Base-by-base conservation (phyloP, 164 flowering plant species). In the Liriodendron chinense region DNA sequence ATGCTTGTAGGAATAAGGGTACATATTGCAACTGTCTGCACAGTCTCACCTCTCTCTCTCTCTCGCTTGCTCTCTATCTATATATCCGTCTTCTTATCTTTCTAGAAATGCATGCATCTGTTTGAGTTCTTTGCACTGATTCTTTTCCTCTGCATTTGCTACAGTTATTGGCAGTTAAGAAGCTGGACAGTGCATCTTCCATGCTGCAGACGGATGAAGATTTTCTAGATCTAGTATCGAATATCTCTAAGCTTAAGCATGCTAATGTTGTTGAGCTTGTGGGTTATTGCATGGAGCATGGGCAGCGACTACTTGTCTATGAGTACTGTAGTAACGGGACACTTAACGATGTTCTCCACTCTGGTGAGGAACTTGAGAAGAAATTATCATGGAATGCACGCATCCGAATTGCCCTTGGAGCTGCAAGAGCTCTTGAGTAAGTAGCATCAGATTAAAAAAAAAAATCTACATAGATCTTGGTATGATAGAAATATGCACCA, bases 281-380 rank as follows among this genome's bases (percentile, higher is more conserved):
- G 87, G 99, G 99, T 47, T 94, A 91, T 81, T 96, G 98, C 80
- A 79, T 87, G 23, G 99, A 96, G 87, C 97, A 94, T 80, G 91
- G 86, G 22, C 89, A 96, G 75, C 84, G 88, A 76, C 87, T 96
- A 66, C 87, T 96, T 68, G 83, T 96, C 61, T 90, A 90, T 72
- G 97, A 96, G 78, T 90, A 94, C 68, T 94, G 96, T 80, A 80
- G 85, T 82, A 88, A 86, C 77, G 96, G 98, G n/a, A 80, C 96
- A 3, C 83, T 96, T 28, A 90, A 89, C 56, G 98, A 93, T 81
- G 92, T 89, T 10, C 82, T 96, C 28, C 98, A 94, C 80, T 85
- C 90, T 25, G 89, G 85, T 74, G 72, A 68, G 82, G 97, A 87
- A 64, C 81, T 82, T 12, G 86, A 76, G 70, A 87, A 72, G 73